Evolutionary conservation across 1,284 basidiomycete genomes (phyloP).

Genomic region (Schizophyllum amplum): DNA sequence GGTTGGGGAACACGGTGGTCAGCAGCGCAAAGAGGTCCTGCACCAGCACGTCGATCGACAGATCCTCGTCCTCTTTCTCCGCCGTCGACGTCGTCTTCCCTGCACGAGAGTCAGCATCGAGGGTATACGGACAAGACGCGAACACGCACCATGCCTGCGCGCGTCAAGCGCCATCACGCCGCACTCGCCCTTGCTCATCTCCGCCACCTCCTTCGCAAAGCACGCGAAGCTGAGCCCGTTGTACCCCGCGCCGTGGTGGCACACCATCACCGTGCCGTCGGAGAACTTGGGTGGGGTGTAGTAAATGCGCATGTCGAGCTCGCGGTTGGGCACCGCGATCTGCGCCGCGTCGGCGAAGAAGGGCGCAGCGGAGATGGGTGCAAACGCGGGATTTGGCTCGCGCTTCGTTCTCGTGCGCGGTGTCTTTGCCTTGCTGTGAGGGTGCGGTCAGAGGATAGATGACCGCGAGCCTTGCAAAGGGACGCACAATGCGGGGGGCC

Average conservation of each 20-base stretch:
- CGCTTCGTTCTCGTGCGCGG: no score
- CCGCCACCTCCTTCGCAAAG: conserved; percentile 71
- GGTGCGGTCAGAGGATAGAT: no score
- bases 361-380: conserved; percentile 66
- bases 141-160: conserved; percentile 75
- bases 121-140: conserved; percentile 2
- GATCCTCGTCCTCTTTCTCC: conserved; percentile 47
- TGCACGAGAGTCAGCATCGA: not conserved
- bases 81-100: conserved; percentile 17
- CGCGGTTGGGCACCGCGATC: conserved; percentile 53
- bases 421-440: no score
- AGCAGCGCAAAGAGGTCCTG: conserved; percentile 67
- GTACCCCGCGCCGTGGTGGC: conserved; percentile 94
- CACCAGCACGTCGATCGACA: conserved; percentile 66
- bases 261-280: conserved; percentile 68
- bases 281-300: conserved; percentile 27
- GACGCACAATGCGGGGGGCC: conserved; percentile 45
- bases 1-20: conserved; percentile 60
- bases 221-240: conserved; percentile 85
- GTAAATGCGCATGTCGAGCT: conserved; percentile 68
- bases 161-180: conserved; percentile 85
- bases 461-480: no score
- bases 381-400: conserved; percentile 46
- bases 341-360: conserved; percentile 76
- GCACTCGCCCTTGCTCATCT: conserved; percentile 59